Conservation (phyloP, 805 yeast species). For the Kluyveromyces lactis region DNA sequence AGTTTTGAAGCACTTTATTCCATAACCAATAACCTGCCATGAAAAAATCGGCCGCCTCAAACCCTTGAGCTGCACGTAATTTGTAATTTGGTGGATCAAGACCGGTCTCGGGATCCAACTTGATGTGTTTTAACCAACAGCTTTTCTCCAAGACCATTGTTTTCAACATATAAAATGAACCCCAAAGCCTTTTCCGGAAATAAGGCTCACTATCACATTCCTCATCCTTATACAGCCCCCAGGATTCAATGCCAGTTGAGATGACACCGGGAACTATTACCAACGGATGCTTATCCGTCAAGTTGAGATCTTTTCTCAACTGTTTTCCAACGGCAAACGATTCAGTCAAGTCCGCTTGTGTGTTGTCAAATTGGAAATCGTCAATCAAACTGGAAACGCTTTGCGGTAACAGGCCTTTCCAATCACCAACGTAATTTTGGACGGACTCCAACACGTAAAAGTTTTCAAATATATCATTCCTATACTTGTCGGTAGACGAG, state of each 20-base stretch:
- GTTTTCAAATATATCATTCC: slow-evolving; percentile 35
- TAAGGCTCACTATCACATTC: slow-evolving; percentile 81
- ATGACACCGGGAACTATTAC: slow-evolving; percentile 94
- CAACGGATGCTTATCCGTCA: slow-evolving; percentile 63
- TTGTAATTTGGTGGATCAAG: slow-evolving; percentile 80
- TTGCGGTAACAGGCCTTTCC: slow-evolving; percentile 67
- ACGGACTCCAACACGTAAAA: slow-evolving; percentile 48
- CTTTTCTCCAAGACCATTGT: slow-evolving; percentile 86
- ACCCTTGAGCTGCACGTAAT: slow-evolving; percentile 88
- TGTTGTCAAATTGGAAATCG: slow-evolving; percentile 33
- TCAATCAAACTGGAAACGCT: slow-evolving; percentile 51
- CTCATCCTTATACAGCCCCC: slow-evolving; percentile 71
- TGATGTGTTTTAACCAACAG: slow-evolving; percentile 90
- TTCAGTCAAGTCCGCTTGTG: slow-evolving; percentile 48
- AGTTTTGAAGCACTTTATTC: slow-evolving; percentile 90
- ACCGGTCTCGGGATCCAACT: slow-evolving; percentile 86
- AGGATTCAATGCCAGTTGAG: slow-evolving; percentile 88
- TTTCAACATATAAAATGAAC: slow-evolving; percentile 88
- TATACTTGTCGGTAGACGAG: slow-evolving; percentile 21
- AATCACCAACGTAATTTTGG: slow-evolving; percentile 54
- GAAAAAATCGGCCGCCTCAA: slow-evolving; percentile 94
- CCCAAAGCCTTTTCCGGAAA: slow-evolving; percentile 92
- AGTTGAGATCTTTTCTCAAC: slow-evolving; percentile 43
- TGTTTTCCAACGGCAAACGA: slow-evolving; percentile 81
- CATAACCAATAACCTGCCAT: slow-evolving; percentile 98